These are phyloP conservation scores for Silene noctiflora DNA, from an alignment of 179 eudicot genomes.

Conservation along the genomic window DNA sequence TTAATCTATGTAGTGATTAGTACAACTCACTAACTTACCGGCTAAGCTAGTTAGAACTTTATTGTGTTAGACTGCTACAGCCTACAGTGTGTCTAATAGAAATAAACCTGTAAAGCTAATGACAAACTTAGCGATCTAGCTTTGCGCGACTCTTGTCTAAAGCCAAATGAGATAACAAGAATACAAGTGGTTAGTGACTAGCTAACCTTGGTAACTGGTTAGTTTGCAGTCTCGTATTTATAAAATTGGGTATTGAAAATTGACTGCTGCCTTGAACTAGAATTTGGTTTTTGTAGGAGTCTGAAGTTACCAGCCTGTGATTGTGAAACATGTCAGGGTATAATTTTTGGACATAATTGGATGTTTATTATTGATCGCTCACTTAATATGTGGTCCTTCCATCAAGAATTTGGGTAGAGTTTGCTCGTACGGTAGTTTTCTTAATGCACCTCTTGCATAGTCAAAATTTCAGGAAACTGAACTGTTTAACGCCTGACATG, in stretches of 20 bases:
- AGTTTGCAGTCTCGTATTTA: background rate
- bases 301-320: background rate
- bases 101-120: too few species aligned
- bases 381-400: too few species aligned
- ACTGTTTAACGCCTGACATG: background rate
- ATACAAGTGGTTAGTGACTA: background rate
- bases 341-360: too few species aligned
- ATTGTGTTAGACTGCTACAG: background rate
- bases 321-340: too few species aligned
- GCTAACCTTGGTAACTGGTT: background rate
- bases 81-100: background rate
- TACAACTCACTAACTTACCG: too few species aligned
- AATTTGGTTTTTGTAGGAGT: background rate
- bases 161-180: background rate
- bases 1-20: too few species aligned
- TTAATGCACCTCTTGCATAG: too few species aligned
- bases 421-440: too few species aligned
- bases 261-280: background rate
- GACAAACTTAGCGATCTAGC: background rate
- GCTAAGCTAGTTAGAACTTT: background rate
- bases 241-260: background rate
- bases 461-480: background rate
- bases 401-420: too few species aligned
- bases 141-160: constrained; percentile 1
- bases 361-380: too few species aligned